Conservation (phyloP, 2,329 filamentous ascomycete species). For the Chrysosphaeria jannelii region DNA sequence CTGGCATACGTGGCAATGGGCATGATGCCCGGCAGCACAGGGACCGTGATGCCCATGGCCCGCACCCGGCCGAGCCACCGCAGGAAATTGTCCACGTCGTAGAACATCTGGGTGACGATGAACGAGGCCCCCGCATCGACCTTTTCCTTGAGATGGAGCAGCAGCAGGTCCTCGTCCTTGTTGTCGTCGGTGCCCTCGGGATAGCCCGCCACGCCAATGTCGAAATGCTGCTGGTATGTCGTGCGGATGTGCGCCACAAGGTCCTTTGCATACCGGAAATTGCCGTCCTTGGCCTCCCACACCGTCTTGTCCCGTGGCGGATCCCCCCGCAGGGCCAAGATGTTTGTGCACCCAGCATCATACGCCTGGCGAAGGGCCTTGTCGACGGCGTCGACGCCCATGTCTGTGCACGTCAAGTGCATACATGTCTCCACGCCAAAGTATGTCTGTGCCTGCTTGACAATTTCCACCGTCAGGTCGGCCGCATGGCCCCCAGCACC, state of each 20-base stretch:
- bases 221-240: constrained; percentile 67
- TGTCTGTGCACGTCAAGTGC: constrained; percentile 96
- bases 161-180: constrained; percentile 51
- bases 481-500: constrained; percentile 79
- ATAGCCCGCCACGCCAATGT: constrained; percentile 91
- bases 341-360: constrained; percentile 90
- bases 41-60: constrained; percentile 41
- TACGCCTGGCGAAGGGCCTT: constrained; percentile 67
- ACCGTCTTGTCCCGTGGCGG: constrained; percentile 79
- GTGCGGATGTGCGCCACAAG: constrained; percentile 48
- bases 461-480: constrained; percentile 90
- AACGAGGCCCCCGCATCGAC: constrained; percentile 81
- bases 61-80: constrained; percentile 71
- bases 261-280: constrained; percentile 79
- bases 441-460: constrained; percentile 76
- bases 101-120: constrained; percentile 98
- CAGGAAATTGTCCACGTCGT: constrained; percentile 86
- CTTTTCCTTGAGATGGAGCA: constrained; percentile 90
- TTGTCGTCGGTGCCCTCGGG: constrained; percentile 90
- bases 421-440: constrained; percentile 96
- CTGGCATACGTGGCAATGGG: constrained; percentile 86
- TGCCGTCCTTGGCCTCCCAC: constrained; percentile 66
- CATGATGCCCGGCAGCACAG: constrained; percentile 69
- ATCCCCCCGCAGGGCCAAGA: constrained; percentile 74
- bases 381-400: constrained; percentile 79